phyloP scores from a whole-genome alignment of 768 basidiomycete genomes.

The Hydnomerulius pinastri region DNA sequence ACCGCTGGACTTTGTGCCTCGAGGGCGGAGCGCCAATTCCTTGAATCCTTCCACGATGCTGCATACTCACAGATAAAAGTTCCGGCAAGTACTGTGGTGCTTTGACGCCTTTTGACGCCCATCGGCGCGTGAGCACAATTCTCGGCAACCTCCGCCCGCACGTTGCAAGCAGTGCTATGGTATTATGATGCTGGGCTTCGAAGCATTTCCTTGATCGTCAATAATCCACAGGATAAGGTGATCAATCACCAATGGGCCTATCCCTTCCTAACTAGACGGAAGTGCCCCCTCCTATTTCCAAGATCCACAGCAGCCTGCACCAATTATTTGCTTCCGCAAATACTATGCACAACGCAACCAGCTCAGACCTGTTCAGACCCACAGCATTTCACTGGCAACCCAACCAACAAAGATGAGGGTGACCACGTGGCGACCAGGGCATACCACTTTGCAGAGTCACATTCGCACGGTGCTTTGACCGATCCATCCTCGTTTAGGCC shows the following conservation, averaged over 20 bases:
- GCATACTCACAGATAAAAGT: background rate
- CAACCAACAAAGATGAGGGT: background rate
- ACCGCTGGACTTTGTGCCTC: background rate
- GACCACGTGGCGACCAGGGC: conserved; percentile 21
- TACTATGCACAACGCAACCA: too few species aligned
- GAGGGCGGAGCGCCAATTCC: background rate
- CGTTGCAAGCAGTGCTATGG: background rate
- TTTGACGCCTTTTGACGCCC: too few species aligned
- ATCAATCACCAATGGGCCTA: too few species aligned
- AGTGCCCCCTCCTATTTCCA: too few species aligned
- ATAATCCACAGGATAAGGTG: background rate
- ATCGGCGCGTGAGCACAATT: background rate
- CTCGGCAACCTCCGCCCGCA: background rate
- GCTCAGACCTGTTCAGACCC: too few species aligned
- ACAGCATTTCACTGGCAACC: too few species aligned
- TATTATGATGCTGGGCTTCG: background rate
- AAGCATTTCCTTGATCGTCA: background rate
- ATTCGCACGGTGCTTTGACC: conserved; percentile 26
- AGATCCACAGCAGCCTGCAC: too few species aligned
- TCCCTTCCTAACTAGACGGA: too few species aligned
- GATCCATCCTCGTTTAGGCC: conserved; percentile 7
- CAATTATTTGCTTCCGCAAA: too few species aligned
- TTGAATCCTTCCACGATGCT: conserved; percentile 4
- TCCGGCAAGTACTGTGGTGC: background rate
- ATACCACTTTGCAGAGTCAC: conserved; percentile 29